Base-by-base conservation (phyloP, 1,284 basidiomycete species). In the Phellopilus nigrolimitatus region DNA sequence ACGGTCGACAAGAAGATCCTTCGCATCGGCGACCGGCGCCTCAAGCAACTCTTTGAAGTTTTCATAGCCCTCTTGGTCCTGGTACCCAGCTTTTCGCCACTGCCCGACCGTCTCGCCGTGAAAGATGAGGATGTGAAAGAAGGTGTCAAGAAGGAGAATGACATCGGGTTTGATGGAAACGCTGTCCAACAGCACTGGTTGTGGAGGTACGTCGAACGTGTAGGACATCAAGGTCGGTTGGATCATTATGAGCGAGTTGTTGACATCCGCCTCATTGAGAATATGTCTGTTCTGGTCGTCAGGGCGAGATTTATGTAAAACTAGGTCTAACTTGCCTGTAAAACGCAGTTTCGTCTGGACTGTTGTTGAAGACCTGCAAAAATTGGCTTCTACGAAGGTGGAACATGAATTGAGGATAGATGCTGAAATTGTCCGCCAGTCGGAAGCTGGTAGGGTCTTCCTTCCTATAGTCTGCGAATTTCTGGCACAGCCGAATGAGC, bases 381-480 rank as follows among this genome's bases (percentile, higher is more conserved):
- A 99, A 99, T 72, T 99, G 95, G 75, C 90, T 93, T 66, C 97
- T 75, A 53, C 97, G 81, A 56, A 99, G 71, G 71, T 99, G 97
- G 87, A 99, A 99, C 97, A 99, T 99, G 76, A 99, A 99, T 68
- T 99, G 97, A 28, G 97, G 97, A 70, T 99, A 99, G 64, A 99
- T 99, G 68, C 90, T 93, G 71, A 99, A 99, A 69, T 95, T 95
- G 63, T 97, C 94, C 55, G 84, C 78, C 59, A 99, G 75, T 58
- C 94, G 78, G 80, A 99, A 99, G 67, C 87, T 91, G 45, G 87
- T 83, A 3, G 95, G 91, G 65, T 99, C 97, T 70, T 99, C 97
- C 73, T 99, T 99, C 63, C 94, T 77, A 68, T 99, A 99, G 67
- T 98, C 95, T 51, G 97, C 97, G 65, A 99, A 99, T 78, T 99